Evolutionary conservation across 345 rosid genomes (phyloP).

Genomic region (Brassica incana): DNA sequence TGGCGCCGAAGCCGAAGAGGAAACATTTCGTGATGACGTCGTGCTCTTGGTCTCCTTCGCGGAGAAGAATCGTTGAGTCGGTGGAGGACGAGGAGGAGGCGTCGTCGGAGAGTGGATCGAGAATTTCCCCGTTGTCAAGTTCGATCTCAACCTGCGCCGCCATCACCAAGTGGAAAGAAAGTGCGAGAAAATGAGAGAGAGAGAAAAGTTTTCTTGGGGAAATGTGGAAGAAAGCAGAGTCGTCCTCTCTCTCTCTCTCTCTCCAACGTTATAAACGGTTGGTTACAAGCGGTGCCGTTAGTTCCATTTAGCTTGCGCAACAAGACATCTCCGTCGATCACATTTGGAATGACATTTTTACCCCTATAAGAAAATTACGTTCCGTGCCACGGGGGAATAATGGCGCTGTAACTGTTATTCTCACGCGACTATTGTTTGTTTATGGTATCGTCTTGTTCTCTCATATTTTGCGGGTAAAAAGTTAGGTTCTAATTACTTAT

Average conservation of each 20-base stretch:
- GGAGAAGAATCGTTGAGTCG: slow-evolving; percentile 34
- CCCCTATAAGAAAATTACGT: background rate
- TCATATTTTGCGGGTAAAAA: background rate
- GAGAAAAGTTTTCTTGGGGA: slow-evolving; percentile 22
- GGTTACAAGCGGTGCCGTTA: slow-evolving; percentile 36
- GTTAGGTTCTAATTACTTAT: background rate
- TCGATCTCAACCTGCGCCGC: slow-evolving; percentile 34
- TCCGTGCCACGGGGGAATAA: background rate
- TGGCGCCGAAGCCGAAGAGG: slow-evolving; percentile 33
- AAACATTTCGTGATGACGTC: slow-evolving; percentile 23
- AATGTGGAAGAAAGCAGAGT: slow-evolving; percentile 16
- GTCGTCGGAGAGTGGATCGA: slow-evolving; percentile 25
- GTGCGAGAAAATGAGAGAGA: background rate
- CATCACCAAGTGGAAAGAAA: slow-evolving; percentile 18
- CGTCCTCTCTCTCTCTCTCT: background rate
- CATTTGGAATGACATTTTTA: background rate
- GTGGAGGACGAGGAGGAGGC: background rate
- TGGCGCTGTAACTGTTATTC: background rate
- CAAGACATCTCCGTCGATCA: background rate
- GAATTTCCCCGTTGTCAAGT: slow-evolving; percentile 31
- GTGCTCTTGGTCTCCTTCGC: slow-evolving; percentile 34
- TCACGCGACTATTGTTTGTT: background rate
- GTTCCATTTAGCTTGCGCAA: slow-evolving; percentile 22
- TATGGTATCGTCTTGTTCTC: background rate
- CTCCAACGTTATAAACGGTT: slow-evolving; percentile 18